Base-by-base conservation (phyloP, 163 green algal species). In the Botryococcus braunii region DNA sequence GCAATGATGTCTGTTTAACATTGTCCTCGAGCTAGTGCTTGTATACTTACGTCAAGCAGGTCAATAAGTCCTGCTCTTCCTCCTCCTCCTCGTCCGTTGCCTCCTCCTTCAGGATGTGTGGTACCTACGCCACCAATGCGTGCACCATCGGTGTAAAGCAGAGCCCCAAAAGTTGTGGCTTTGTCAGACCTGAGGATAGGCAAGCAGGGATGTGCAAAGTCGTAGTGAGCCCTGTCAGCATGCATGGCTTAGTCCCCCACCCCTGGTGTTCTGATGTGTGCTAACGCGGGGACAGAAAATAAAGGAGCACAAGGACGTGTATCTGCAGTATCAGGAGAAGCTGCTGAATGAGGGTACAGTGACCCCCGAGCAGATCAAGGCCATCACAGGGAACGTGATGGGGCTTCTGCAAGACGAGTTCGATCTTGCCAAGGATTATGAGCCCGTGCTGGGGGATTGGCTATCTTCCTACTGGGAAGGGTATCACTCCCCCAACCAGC, bases 401-500 rank as follows among this genome's bases (percentile, higher is more conserved):
- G 62, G n/a, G 13, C 39, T 63, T 50, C 35, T 70, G 49, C 7
- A 13, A 5, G 21, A 31, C 5, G 49, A 70, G 21, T 70, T 59
- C 36, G 65, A 63, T 36, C 17, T 38, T 2, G 63, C 63, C 2
- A 32, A 48, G 41, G 25, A 49, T 21, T 52, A 66, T 38, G 49
- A 66, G 59, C 59, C 59, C 4, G 59, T 52, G 31, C 68, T 73
- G 37, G 75, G 79, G 35, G 93, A 98, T 77, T 98, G 93, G 93
- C 83, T 98, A 34, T 81, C 84, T 21, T 87, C 72, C 46, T 84
- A 95, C 78, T 98, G 93, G 92, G 71, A 86, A 41, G 94, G 94
- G 52, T 99, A 97, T 85, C 95, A 92, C 78, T 86, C 77, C 23
- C 92, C 94, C 4, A 77, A 81, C 27, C 92, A 97, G 80, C 70